phyloP scores from a whole-genome alignment of 1,284 basidiomycete species.

The Cryptococcus jaspeensis region DNA sequence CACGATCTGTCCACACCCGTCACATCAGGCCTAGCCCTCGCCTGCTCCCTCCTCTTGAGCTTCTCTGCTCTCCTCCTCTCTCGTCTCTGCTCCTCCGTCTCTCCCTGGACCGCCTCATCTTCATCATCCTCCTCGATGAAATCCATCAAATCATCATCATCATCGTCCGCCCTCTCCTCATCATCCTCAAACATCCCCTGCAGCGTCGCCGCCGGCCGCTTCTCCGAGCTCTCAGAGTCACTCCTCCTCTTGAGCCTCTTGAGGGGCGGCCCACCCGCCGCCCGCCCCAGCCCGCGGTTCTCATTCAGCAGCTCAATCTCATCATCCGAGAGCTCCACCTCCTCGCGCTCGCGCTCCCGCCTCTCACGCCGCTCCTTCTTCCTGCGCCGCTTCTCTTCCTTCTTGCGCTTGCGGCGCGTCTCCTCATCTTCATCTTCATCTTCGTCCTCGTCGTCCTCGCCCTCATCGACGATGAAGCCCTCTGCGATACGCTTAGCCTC shows the following conservation, averaged over 20 bases:
- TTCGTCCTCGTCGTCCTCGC: slow-evolving; percentile 46
- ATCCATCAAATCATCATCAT: slow-evolving; percentile 64
- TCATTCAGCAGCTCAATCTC: slow-evolving; percentile 92
- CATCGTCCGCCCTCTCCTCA: slow-evolving; percentile 50
- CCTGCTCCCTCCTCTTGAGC: slow-evolving; percentile 64
- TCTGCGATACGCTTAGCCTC: slow-evolving; percentile 47
- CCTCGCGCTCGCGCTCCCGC: slow-evolving; percentile 55
- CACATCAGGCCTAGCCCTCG: slow-evolving; percentile 68
- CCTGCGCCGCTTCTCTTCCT: slow-evolving; percentile 37
- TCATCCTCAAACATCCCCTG: slow-evolving; percentile 50
- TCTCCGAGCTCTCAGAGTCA: slow-evolving; percentile 49
- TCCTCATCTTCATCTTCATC: slow-evolving; percentile 36
- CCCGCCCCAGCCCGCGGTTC: slow-evolving; percentile 71
- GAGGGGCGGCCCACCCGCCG: slow-evolving; percentile 34
- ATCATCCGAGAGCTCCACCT: slow-evolving; percentile 77
- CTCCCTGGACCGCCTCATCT: slow-evolving; percentile 57
- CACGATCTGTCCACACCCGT: slow-evolving; percentile 84
- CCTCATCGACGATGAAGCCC: slow-evolving; percentile 52
- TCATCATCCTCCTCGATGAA: slow-evolving; percentile 88
- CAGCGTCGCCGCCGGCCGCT: slow-evolving; percentile 48
- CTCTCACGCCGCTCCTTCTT: slow-evolving; percentile 33
- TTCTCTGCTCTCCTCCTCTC: slow-evolving; percentile 68
- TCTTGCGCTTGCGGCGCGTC: slow-evolving; percentile 33
- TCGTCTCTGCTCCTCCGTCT: slow-evolving; percentile 72
- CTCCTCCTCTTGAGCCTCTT: slow-evolving; percentile 43